phyloP scores from a whole-genome alignment of 73 alveolate genomes.

The Stentor coeruleus region DNA sequence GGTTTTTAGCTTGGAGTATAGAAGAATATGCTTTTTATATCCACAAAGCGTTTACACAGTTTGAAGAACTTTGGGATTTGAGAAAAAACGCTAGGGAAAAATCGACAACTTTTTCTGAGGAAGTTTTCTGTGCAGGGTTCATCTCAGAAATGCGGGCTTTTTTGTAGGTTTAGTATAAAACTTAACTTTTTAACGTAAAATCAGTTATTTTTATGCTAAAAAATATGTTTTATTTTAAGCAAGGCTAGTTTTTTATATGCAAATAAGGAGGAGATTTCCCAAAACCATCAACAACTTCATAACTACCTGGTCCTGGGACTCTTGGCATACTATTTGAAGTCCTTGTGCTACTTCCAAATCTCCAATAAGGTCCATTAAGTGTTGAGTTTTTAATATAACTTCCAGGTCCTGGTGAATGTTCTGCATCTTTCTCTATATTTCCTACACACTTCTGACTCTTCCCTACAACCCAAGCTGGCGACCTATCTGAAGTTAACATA shows the following conservation, averaged over 20 bases:
- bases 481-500: not conserved
- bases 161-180: too few relatives aligned
- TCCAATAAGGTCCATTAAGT: not conserved
- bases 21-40: conserved; percentile 33
- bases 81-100: not conserved
- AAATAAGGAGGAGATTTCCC: not conserved
- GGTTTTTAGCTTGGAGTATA: conserved; percentile 28
- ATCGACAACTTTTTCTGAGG: not conserved
- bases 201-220: too few relatives aligned
- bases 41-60: not conserved
- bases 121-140: not conserved
- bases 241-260: not conserved
- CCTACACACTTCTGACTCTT: too few relatives aligned
- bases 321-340: not conserved
- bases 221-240: too few relatives aligned
- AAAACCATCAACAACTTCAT: not conserved
- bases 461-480: not conserved
- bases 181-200: too few relatives aligned
- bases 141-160: too few relatives aligned
- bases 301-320: conserved; percentile 3
- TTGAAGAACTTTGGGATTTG: not conserved
- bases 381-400: not conserved
- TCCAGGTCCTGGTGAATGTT: not conserved
- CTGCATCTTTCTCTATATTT: not conserved
- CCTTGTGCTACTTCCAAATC: not conserved